These are phyloP conservation scores for Diplocarpon mali DNA, from an alignment of 2,329 filamentous ascomycete species.

Conservation along the genomic window DNA sequence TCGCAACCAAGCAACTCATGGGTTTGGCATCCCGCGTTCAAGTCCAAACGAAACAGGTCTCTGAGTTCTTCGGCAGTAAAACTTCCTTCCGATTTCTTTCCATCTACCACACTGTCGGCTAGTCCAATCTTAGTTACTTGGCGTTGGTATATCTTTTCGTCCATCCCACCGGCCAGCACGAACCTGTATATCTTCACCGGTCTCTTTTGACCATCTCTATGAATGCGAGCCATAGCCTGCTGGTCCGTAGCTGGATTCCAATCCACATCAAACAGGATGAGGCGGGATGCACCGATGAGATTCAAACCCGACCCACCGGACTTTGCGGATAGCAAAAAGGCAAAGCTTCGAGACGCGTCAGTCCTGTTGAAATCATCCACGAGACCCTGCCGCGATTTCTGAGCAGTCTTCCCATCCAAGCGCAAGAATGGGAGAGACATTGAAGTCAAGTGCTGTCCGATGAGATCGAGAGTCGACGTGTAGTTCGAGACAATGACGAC, in stretches of 20 bases:
- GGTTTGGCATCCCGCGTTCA: constrained; percentile 50
- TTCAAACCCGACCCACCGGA: constrained; percentile 61
- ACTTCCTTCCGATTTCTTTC: constrained; percentile 45
- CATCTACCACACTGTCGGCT: constrained; percentile 60
- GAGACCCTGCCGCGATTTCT: constrained; percentile 52
- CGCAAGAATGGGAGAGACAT: constrained; percentile 53
- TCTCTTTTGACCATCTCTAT: constrained; percentile 59
- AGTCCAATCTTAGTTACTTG: constrained; percentile 62
- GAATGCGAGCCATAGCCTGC: constrained; percentile 65
- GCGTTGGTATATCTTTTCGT: constrained; percentile 66
- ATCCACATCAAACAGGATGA: constrained; percentile 63
- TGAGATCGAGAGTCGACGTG: constrained; percentile 58
- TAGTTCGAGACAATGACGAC: constrained; percentile 69
- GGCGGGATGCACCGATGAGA: constrained; percentile 57
- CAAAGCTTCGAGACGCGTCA: constrained; percentile 45
- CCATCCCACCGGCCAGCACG: constrained; percentile 55
- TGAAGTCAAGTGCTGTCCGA: constrained; percentile 48
- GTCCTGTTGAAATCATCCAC: constrained; percentile 61
- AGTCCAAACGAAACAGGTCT: constrained; percentile 56
- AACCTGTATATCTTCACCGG: constrained; percentile 60
- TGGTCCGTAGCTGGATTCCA: constrained; percentile 67
- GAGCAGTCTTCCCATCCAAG: constrained; percentile 55
- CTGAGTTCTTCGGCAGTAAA: constrained; percentile 56
- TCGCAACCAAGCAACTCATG: constrained; percentile 55
- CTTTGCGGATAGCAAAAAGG: constrained; percentile 63